These are phyloP conservation scores for Sporothrix inflata DNA, from an alignment of 2,329 filamentous ascomycete genomes.

Conservation along the genomic window DNA sequence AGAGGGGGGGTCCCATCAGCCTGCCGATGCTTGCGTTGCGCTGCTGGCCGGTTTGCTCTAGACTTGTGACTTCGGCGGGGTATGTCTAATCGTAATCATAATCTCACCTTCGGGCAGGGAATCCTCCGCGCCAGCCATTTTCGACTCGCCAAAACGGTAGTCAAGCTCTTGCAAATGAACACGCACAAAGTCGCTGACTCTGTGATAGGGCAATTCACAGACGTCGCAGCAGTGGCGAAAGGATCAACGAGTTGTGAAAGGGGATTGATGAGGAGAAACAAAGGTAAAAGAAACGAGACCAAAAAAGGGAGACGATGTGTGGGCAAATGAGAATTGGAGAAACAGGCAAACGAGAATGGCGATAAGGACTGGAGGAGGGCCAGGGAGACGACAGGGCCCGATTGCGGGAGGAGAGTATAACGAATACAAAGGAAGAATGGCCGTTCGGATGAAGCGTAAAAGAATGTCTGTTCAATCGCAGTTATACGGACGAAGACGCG, in stretches of 20 bases:
- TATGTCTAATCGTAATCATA: slow-evolving; percentile 23
- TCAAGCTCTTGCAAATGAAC: not conserved
- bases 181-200: not conserved
- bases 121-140: slow-evolving; percentile 31
- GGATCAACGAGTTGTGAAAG: not conserved
- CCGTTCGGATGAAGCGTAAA: not conserved
- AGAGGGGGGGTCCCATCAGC: not conserved
- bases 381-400: not conserved
- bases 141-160: not conserved
- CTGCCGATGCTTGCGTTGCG: slow-evolving; percentile 9
- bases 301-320: not conserved
- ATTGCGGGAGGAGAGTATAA: not conserved
- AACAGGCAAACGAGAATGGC: slow-evolving; percentile 3
- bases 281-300: not conserved
- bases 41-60: not conserved
- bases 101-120: slow-evolving; percentile 31
- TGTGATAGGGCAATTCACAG: slow-evolving; percentile 9
- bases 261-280: not conserved
- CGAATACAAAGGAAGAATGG: slow-evolving; percentile 10
- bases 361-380: slow-evolving; percentile 2
- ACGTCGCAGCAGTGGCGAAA: slow-evolving; percentile 19
- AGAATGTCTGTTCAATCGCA: slow-evolving; percentile 17
- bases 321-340: slow-evolving; percentile 18
- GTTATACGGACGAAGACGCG: not conserved
- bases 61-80: slow-evolving; percentile 25